Percentiles rank a stretch among this genome's conserved stretches.
Conservation (phyloP, 805 yeast genomes). For the Saturnispora diversa region DNA sequence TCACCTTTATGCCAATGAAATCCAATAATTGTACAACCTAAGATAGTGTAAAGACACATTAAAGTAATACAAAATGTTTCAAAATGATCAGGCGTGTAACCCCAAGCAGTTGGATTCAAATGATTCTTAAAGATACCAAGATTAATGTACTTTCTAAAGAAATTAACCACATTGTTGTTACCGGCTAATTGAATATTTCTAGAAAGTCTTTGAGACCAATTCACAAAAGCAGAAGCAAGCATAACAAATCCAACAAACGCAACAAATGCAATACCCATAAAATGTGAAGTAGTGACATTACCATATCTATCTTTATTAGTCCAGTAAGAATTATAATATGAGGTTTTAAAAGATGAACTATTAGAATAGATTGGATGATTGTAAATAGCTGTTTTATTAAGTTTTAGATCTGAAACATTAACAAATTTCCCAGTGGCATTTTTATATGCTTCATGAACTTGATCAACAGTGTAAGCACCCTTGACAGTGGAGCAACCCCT, state of each 20-base stretch:
- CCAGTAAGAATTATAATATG: constrained; percentile 21
- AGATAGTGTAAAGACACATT: constrained; percentile 28
- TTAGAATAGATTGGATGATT: constrained; percentile 30
- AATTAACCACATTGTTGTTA: constrained; percentile 25
- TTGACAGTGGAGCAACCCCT: constrained; percentile 17
- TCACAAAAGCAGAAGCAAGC: constrained; percentile 33
- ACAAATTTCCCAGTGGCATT: constrained; percentile 30
- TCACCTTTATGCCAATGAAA: constrained; percentile 19
- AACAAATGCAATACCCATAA: constrained; percentile 38
- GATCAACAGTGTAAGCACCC: constrained; percentile 27
- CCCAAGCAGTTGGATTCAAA: constrained; percentile 16
- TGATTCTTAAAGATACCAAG: constrained; percentile 24
- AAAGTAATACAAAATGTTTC: constrained; percentile 38
- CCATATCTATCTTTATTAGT: constrained; percentile 27
- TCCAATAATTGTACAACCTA: constrained; percentile 21
- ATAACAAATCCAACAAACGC: constrained; percentile 43
- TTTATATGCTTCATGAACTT: constrained; percentile 35
- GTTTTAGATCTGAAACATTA: constrained; percentile 20
- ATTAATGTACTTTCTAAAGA: constrained; percentile 22
- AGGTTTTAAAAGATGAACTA: constrained; percentile 18
- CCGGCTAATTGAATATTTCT: constrained; percentile 31
- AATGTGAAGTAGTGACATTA: constrained; percentile 35
- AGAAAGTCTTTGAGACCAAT: constrained; percentile 34
- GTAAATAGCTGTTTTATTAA: constrained; percentile 26
- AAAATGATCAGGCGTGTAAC: constrained; percentile 44